Conservation (phyloP, 129 eudicot species). For the Flaveria trinervia region DNA sequence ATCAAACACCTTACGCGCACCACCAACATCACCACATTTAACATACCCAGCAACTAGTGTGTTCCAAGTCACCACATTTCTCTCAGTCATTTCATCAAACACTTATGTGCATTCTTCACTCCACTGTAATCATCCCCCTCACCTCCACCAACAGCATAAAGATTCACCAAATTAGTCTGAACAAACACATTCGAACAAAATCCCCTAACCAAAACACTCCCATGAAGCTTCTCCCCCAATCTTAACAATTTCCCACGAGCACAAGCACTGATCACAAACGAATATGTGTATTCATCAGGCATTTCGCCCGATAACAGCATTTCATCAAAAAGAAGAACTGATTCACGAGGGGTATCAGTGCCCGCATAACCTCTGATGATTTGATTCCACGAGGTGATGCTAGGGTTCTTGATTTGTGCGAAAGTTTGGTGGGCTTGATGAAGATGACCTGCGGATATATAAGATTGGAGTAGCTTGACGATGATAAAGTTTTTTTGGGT, state of each 20-base stretch:
- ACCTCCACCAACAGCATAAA: constrained; percentile 41
- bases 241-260: constrained; percentile 42
- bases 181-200: constrained; percentile 52
- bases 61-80: constrained; percentile 66
- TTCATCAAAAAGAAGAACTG: constrained; percentile 39
- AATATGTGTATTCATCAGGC: constrained; percentile 61
- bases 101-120: constrained; percentile 38
- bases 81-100: constrained; percentile 72
- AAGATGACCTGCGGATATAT: constrained; percentile 38
- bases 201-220: constrained; percentile 58
- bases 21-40: constrained; percentile 36
- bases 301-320: constrained; percentile 36
- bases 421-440: constrained; percentile 48
- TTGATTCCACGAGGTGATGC: constrained; percentile 67
- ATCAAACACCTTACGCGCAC: constrained; percentile 46
- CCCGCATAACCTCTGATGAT: constrained; percentile 54
- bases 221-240: constrained; percentile 65
- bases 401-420: constrained; percentile 48
- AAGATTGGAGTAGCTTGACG: constrained; percentile 47
- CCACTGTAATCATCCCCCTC: constrained; percentile 18
- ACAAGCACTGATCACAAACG: constrained; percentile 55
- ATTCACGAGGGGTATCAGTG: constrained; percentile 25
- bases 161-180: constrained; percentile 55
- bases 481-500: constrained; percentile 52
- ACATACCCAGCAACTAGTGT: constrained; percentile 52